Base-by-base conservation (phyloP, 176 grass and related monocot genomes). In the Aegilops umbellulata region DNA sequence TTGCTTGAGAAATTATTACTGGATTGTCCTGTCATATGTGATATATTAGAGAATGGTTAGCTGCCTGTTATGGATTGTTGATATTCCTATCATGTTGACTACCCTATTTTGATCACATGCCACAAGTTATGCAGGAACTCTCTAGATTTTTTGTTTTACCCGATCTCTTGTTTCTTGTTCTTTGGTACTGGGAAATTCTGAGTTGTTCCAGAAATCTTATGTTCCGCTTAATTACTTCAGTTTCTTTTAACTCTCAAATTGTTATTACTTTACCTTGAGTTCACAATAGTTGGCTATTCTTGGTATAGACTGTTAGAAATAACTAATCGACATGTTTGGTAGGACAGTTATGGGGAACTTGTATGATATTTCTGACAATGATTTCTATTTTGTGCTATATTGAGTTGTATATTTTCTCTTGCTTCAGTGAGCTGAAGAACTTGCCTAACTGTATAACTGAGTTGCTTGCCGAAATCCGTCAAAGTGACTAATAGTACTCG, bases 391-490 rank as follows among this genome's bases (percentile, higher is more conserved):
- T 41, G 27, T 27, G n/a, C 31, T 80, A 51, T 64, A 39, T 72
- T 38, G 15, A 73, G 65, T 31, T 44, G 41, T 84, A 51, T 55
- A 73, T 44, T 84, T 53, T 19, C 23, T 14, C 16, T 31, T 97
- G 92, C 24, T 97, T 91, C 86, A 97, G 89, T 77, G 93, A 97
- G 81, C 60, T 97, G 78, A 97, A 95, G 87, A 91, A 81, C 70
- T 93, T 95, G 11, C 93, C 85, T 86, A 93, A 38, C 35, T 38
- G n/a, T n/a, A n/a, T n/a, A 84, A 84, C 83, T 69, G 89, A 91
- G 31, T 66, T 93, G 55, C 80, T 72, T 87, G 83, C 89, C 23
- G 65, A 89, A 79, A 76, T 83, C 86, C 51, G 68, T 97, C 63
- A 97, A 95, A 86, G 90, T 89, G 93, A 82, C 74, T 97, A 79